Conservation (phyloP, 768 basidiomycete species). For the Dictyophora rubrovolvata region DNA sequence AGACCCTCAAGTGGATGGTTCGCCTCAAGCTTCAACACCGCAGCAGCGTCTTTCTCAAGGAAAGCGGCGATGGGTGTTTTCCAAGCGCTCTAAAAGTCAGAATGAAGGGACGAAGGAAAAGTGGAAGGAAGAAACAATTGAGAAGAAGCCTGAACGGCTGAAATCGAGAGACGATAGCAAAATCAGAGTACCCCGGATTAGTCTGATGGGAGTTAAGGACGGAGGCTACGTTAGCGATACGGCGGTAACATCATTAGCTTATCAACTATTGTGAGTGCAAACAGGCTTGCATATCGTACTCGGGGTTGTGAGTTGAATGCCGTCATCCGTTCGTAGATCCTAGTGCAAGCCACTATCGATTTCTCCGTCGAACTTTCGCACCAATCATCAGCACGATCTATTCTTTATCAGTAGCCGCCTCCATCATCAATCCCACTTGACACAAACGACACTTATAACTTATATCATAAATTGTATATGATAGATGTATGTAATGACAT, state of each 20-base stretch:
- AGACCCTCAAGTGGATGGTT: neutral
- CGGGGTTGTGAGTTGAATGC: neutral
- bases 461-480: too few relatives aligned
- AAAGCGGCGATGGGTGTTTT: slow-evolving; percentile 1
- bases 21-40: neutral
- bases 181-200: neutral
- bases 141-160: neutral
- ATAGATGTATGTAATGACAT: too few relatives aligned
- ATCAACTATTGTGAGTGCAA: slow-evolving; percentile 3
- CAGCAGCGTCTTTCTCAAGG: neutral
- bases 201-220: neutral
- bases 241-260: slow-evolving; percentile 4
- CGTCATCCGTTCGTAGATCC: neutral
- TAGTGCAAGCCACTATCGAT: neutral
- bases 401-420: too few relatives aligned
- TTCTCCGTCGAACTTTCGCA: too few relatives aligned
- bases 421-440: too few relatives aligned
- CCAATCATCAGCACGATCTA: too few relatives aligned
- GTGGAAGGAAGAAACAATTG: neutral
- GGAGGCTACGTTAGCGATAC: slow-evolving; percentile 7
- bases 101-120: neutral
- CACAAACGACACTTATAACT: too few relatives aligned
- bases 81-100: neutral
- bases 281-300: neutral
- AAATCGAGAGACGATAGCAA: neutral